A percentile compares a stretch with the other conserved stretches of the same genome.
These are phyloP conservation scores for Dactylellina cionopaga DNA, from an alignment of 2,329 filamentous ascomycete species.

Conservation along the genomic window DNA sequence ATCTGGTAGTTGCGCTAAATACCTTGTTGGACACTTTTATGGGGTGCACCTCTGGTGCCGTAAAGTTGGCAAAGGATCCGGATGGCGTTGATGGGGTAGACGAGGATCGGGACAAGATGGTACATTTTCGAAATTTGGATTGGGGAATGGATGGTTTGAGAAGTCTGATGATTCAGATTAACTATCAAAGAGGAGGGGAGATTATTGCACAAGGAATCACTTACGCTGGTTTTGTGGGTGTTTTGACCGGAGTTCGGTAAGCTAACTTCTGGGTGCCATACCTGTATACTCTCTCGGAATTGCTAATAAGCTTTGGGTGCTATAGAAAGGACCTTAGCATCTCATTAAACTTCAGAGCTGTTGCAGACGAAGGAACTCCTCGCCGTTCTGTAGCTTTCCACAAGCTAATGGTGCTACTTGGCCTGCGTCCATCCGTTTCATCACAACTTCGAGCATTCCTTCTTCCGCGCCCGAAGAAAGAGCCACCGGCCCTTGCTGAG, in stretches of 20 bases:
- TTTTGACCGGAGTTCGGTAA: slow-evolving; percentile 65
- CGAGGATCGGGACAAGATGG: slow-evolving; percentile 59
- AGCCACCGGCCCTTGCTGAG: slow-evolving; percentile 32
- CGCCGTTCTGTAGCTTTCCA: slow-evolving; percentile 63
- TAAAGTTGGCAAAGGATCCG: slow-evolving; percentile 56
- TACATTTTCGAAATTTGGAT: slow-evolving; percentile 68
- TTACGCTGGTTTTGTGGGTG: slow-evolving; percentile 67
- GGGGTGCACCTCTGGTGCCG: slow-evolving; percentile 72
- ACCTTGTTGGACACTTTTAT: slow-evolving; percentile 72
- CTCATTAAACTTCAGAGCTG: slow-evolving; percentile 66
- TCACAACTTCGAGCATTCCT: slow-evolving; percentile 63
- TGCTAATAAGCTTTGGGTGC: not conserved
- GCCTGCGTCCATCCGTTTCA: slow-evolving; percentile 66
- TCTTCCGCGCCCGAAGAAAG: slow-evolving; percentile 39
- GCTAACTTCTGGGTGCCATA: slow-evolving; percentile 25
- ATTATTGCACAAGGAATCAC: slow-evolving; percentile 65
- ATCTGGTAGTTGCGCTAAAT: slow-evolving; percentile 72
- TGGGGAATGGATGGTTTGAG: slow-evolving; percentile 64
- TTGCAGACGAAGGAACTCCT: slow-evolving; percentile 61
- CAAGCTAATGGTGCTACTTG: slow-evolving; percentile 67
- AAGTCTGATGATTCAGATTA: slow-evolving; percentile 62
- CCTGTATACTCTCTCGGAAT: not conserved
- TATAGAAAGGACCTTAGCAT: slow-evolving; percentile 62
- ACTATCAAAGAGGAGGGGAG: slow-evolving; percentile 58
- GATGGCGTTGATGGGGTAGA: slow-evolving; percentile 26